These are phyloP conservation scores for Anaeramoeba flamelloides DNA, from an alignment of 78 protist genomes.

Conservation along the genomic window DNA sequence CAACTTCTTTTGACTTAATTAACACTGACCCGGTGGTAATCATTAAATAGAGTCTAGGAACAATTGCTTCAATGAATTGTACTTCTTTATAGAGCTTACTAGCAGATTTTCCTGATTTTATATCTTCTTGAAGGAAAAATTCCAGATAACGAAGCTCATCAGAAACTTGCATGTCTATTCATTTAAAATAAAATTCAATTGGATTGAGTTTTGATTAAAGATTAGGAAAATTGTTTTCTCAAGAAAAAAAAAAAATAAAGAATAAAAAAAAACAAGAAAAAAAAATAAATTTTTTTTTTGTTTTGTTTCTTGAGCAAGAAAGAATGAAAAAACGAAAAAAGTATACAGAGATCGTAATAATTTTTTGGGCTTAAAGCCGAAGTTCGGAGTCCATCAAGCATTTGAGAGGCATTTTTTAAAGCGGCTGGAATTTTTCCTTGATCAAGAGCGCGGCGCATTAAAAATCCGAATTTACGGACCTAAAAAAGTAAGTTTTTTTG, in stretches of 20 bases:
- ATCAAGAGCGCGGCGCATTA: too few species aligned
- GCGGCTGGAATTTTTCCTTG: constrained; percentile 54
- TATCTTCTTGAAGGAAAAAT: constrained; percentile 46
- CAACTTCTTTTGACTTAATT: constrained; percentile 62
- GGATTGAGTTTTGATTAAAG: neutral
- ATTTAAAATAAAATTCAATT: neutral
- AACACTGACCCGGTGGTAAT: constrained; percentile 61
- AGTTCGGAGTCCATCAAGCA: constrained; percentile 77
- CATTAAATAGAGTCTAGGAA: constrained; percentile 71
- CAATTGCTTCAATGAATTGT: constrained; percentile 83
- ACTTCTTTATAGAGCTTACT: constrained; percentile 77
- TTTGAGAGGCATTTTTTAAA: constrained; percentile 52
- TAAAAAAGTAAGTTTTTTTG: too few species aligned
- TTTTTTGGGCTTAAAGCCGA: constrained; percentile 61
- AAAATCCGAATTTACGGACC: too few species aligned
- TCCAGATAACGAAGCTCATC: constrained; percentile 68
- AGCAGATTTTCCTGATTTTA: constrained; percentile 36
- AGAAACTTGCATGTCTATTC: constrained; percentile 50
- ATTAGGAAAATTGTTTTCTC: neutral
- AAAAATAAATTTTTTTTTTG: too few species aligned
- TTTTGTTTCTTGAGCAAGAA: too few species aligned
- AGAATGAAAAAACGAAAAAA: too few species aligned
- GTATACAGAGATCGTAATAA: constrained; percentile 72
- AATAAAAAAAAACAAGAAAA: neutral
- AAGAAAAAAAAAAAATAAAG: neutral